Percentiles rank a stretch among this genome's conserved stretches.
phyloP scores from a whole-genome alignment of 257 asterid species.

The Lavandula angustifolia region DNA sequence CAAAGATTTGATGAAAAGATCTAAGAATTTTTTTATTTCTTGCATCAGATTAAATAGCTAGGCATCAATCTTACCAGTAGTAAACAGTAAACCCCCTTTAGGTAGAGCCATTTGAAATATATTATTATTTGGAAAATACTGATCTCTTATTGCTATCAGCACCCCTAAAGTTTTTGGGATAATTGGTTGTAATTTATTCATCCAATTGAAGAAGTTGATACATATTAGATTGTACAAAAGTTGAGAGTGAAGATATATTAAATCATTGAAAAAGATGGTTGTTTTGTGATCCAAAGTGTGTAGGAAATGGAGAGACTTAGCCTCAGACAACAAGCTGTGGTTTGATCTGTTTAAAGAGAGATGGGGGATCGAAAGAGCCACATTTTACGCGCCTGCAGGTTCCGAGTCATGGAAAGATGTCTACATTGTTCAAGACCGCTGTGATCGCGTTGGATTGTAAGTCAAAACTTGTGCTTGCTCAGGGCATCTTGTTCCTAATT shows the following conservation, averaged over 20 bases:
- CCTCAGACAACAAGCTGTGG: slow-evolving; percentile 62
- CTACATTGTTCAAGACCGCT: slow-evolving; percentile 66
- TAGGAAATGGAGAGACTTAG: slow-evolving; percentile 74
- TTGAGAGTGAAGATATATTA: slow-evolving; percentile 2
- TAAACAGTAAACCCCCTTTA: too few species aligned
- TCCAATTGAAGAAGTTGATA: slow-evolving; percentile 2
- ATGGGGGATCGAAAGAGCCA: slow-evolving; percentile 68
- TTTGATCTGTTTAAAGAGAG: slow-evolving; percentile 59
- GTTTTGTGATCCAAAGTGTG: slow-evolving; percentile 47
- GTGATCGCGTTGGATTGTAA: slow-evolving; percentile 82
- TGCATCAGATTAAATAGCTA: slow-evolving; percentile 7
- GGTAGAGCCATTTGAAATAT: not conserved
- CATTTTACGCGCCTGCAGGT: slow-evolving; percentile 56
- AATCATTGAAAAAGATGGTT: slow-evolving; percentile 18
- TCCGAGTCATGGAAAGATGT: slow-evolving; percentile 76
- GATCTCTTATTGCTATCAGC: not conserved
- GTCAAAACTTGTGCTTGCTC: slow-evolving; percentile 18
- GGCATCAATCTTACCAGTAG: not conserved
- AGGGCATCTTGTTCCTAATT: not conserved
- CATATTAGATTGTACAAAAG: not conserved
- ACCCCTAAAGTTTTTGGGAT: not conserved
- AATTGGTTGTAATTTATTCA: not conserved
- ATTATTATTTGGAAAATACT: not conserved
- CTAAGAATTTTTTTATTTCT: slow-evolving; percentile 10
- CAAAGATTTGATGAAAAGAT: not conserved